A percentile compares a stretch with the other conserved stretches of the same genome.
Conservation (phyloP, 331 rosid genomes). For the Quercus phellos region DNA sequence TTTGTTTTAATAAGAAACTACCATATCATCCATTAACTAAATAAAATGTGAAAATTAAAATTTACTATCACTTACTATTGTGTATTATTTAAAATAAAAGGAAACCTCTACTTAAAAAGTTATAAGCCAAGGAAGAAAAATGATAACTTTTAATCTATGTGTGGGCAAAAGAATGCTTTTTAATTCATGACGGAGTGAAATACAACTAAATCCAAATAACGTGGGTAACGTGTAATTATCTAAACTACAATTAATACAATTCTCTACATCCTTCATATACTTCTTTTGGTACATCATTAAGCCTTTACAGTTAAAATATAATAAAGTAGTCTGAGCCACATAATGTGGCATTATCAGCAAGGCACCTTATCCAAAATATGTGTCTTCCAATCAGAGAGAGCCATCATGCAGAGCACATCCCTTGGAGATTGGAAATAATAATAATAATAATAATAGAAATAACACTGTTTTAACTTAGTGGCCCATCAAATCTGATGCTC, state of each 20-base stretch:
- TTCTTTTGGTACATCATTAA: background rate
- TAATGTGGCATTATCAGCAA: background rate
- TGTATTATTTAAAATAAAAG: too few species aligned
- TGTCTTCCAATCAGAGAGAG: background rate
- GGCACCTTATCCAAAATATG: conserved; percentile 1
- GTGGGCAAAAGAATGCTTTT: too few species aligned
- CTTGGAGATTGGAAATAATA: background rate
- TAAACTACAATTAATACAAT: too few species aligned
- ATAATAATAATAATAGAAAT: background rate
- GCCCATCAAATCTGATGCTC: background rate
- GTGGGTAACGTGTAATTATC: too few species aligned
- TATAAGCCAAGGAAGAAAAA: too few species aligned
- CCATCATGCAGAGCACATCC: background rate
- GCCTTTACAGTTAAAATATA: background rate
- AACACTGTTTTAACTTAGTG: background rate
- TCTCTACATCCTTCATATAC: too few species aligned
- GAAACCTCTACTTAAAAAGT: accelerated
- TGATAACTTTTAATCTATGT: too few species aligned
- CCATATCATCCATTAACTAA: accelerated
- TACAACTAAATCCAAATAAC: too few species aligned
- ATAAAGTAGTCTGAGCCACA: background rate
- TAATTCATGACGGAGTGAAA: too few species aligned
- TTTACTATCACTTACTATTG: too few species aligned
- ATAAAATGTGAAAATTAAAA: too few species aligned
- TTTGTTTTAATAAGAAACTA: too few species aligned